Evolutionary conservation across 805 yeast species (phyloP), one percentile per base, ranked within the genome.

Genomic region (Debaryomyces prosopidis): DNA sequence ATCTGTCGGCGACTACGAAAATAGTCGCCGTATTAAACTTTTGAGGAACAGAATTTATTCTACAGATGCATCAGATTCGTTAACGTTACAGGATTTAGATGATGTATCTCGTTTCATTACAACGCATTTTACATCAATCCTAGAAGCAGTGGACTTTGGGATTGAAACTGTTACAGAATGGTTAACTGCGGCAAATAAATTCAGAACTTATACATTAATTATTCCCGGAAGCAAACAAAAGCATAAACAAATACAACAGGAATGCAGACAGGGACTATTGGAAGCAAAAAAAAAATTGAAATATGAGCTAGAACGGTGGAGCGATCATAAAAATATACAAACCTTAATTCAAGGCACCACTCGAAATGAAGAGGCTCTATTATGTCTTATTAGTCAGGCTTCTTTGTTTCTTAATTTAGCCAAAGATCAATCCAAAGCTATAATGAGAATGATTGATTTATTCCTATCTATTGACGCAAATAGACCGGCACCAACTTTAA

Each of bases 111-210:
- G 45, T 1, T 42, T 56, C n/a, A 51, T 68, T 4, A 45, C 47
- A 11, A 47, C 45, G 6, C 44, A 54, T 12, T 62, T 59, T 36
- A 31, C 32, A 2, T 49, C 58, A 6, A 45, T 54, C 7, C 30
- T 62, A 9, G 54, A 49, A 8, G 44, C 53, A 2, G 46, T 55
- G 3, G 48, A 56, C 18, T 42, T 19, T 0, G 65, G 55, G 2
- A 33, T 66, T 5, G 52, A 34, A 6, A 50, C 49, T 1, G 40
- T 58, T 2, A 39, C 47, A 7, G 48, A 47, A 8, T 68, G 73
- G 73, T 37, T 68, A 3, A 39, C 39, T 5, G 58, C 57, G 33
- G 66, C 71, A 2, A 66, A 68, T 46, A 51, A 54, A 2, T 68
- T 55, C 48, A 50, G 71, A 30, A 30, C 46, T 10, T 60, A 30